Base-by-base conservation (phyloP, 2,329 filamentous ascomycete species). In the Pseudocercospora ulei region DNA sequence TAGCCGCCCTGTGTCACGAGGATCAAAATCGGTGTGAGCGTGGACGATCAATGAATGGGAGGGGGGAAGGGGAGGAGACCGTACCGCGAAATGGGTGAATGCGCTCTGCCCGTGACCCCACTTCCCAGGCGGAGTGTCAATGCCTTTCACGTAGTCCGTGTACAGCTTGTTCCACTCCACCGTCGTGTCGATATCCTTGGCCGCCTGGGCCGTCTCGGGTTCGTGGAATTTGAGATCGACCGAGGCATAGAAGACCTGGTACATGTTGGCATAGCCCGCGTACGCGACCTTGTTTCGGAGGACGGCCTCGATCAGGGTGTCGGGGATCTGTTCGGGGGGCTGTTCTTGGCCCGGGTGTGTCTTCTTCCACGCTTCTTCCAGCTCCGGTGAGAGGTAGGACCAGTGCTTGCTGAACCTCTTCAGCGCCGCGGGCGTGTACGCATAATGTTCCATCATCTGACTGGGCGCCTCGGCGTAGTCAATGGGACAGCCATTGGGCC, bases 391-490 rank as follows among this genome's bases (percentile, higher is more conserved):
- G n/a, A 42, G 18, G 17, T 46, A 43, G 2, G 41, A 43, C 35
- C 35, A 43, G 34, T 47, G 44, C 17, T 42, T 38, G 23, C 41
- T 44, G 13, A 44, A 26, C 7, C 24, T 25, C 22, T 39, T 41
- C n/a, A 41, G 20, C 13, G 41, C 35, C 2, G 14, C 28, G 4
- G 41, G 35, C 14, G 36, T 25, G n/a, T 27, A 39, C 2, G 23
- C 25, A 3, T 12, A 47, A 12, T 41, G 30, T 23, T 47, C 44
- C 41, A 47, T 47, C 38, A 47, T 16, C 9, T 44, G 38, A 11
- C 23, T 29, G 1, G 41, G 38, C 14, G 30, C 22, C 11, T 44
- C 44, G 1, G 35, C 4, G 13, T 23, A 47, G n/a, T 47, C 44
- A 3, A 23, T 2, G 1, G 46, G 42, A 26, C 22, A 35, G 7